Conservation (phyloP, 2,329 filamentous ascomycete genomes). For the Nemania diffusa region DNA sequence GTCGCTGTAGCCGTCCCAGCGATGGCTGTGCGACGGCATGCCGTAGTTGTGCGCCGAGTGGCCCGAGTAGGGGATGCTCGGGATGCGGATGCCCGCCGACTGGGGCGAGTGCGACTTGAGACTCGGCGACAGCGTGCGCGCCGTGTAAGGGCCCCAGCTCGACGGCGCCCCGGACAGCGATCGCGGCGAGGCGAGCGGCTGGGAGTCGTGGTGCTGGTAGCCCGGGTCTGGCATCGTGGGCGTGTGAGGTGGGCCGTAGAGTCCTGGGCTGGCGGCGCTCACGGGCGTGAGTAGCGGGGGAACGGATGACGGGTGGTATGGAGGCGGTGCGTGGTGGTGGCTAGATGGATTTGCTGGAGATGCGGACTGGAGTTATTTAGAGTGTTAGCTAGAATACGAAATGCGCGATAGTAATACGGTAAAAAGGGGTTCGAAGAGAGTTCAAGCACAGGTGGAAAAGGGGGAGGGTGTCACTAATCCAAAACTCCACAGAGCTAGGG, state of each 20-base stretch:
- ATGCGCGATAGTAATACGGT: not conserved
- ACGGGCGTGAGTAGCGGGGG: slow-evolving; percentile 48
- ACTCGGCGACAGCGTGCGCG: slow-evolving; percentile 58
- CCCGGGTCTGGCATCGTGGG: slow-evolving; percentile 54
- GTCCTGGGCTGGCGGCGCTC: slow-evolving; percentile 48
- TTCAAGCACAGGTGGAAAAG: not conserved
- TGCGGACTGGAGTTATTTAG: slow-evolving; percentile 42
- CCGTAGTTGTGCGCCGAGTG: slow-evolving; percentile 53
- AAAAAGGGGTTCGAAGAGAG: too few relatives aligned
- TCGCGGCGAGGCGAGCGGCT: slow-evolving; percentile 63
- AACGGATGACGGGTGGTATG: slow-evolving; percentile 37
- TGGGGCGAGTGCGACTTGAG: slow-evolving; percentile 54
- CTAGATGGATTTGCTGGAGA: slow-evolving; percentile 42
- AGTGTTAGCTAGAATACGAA: slow-evolving; percentile 13
- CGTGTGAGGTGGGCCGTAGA: slow-evolving; percentile 51
- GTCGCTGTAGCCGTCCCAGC: slow-evolving; percentile 50
- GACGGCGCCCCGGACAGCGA: slow-evolving; percentile 61
- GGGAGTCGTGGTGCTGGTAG: slow-evolving; percentile 56
- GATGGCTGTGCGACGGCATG: slow-evolving; percentile 48
- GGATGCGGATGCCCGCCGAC: slow-evolving; percentile 50
- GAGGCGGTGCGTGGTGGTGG: slow-evolving; percentile 22
- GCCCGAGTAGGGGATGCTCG: slow-evolving; percentile 52
- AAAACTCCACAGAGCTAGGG: too few relatives aligned
- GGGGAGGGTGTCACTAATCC: too few relatives aligned
- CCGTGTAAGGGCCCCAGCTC: slow-evolving; percentile 61